Conservation (phyloP, 2,329 filamentous ascomycete genomes). For the Aspergillus oerlinghausenensis region DNA sequence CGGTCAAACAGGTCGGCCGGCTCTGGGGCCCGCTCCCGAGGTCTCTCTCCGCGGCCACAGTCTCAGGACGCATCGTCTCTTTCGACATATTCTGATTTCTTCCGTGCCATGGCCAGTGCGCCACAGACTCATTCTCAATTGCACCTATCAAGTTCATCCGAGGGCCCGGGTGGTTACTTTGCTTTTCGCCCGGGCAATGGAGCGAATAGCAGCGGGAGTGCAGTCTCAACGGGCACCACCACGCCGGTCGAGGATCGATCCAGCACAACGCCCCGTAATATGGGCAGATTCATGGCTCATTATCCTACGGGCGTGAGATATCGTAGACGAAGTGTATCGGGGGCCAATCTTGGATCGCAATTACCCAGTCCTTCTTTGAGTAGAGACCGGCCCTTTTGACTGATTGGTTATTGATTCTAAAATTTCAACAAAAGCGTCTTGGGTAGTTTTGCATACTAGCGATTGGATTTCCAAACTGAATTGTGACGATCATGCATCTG, state of each 20-base stretch:
- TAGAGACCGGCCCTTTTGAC: background rate
- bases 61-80: background rate
- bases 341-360: constrained; percentile 13
- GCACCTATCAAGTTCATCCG: constrained; percentile 8
- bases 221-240: constrained; percentile 12
- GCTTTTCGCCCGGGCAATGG: constrained; percentile 13
- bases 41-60: constrained; percentile 15
- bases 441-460: background rate
- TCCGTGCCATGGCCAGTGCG: constrained; percentile 1
- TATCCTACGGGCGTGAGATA: constrained; percentile 21
- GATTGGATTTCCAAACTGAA: background rate
- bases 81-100: constrained; percentile 6
- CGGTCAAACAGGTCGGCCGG: constrained; percentile 14
- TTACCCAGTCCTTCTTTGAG: background rate
- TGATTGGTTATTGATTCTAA: background rate
- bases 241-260: constrained; percentile 16
- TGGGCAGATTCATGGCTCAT: constrained; percentile 21
- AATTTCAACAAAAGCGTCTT: background rate
- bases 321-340: constrained; percentile 22
- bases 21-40: constrained; percentile 11
- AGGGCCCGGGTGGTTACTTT: constrained; percentile 19
- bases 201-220: constrained; percentile 12
- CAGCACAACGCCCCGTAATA: constrained; percentile 5
- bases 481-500: background rate
- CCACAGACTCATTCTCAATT: constrained; percentile 7